Conservation (phyloP, 768 basidiomycete genomes). For the Mycena leptocephala region DNA sequence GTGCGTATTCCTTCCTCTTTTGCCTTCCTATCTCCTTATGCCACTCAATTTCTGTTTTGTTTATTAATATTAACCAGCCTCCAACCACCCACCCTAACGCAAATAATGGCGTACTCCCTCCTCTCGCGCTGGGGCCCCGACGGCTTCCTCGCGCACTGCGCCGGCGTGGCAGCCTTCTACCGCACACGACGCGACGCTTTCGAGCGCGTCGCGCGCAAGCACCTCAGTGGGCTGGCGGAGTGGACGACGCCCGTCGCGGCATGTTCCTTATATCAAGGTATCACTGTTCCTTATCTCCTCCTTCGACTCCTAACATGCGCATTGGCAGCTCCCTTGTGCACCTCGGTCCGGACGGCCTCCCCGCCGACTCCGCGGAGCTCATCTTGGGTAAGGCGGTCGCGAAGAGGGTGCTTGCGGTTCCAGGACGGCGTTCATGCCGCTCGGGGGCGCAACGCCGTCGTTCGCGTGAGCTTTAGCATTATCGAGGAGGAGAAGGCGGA, state of each 20-base stretch:
- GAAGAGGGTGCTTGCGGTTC: conserved; percentile 33
- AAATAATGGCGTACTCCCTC: conserved; percentile 64
- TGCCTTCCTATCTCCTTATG: too few species aligned
- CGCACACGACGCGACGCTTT: conserved; percentile 72
- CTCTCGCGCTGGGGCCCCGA: conserved; percentile 73
- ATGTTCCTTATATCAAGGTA: conserved; percentile 81
- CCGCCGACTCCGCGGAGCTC: background rate
- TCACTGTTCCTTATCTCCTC: too few species aligned
- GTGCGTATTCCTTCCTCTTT: too few species aligned
- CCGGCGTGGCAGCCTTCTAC: conserved; percentile 71
- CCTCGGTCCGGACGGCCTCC: background rate
- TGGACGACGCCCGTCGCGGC: conserved; percentile 72
- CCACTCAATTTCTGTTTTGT: too few species aligned
- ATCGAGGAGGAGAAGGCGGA: conserved; percentile 32
- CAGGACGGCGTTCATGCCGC: conserved; percentile 37
- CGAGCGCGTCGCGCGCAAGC: conserved; percentile 70
- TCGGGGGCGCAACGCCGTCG: conserved; percentile 13
- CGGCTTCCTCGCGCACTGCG: conserved; percentile 72
- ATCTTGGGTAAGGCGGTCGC: conserved; percentile 8
- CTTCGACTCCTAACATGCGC: too few species aligned
- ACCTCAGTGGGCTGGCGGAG: conserved; percentile 74
- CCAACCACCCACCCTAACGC: conserved; percentile 63
- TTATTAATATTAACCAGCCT: too few species aligned
- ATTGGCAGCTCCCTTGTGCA: conserved; percentile 25
- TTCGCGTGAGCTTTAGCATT: conserved; percentile 36